Conservation (phyloP, 805 yeast species). For the Barnettozyma vustinii region DNA sequence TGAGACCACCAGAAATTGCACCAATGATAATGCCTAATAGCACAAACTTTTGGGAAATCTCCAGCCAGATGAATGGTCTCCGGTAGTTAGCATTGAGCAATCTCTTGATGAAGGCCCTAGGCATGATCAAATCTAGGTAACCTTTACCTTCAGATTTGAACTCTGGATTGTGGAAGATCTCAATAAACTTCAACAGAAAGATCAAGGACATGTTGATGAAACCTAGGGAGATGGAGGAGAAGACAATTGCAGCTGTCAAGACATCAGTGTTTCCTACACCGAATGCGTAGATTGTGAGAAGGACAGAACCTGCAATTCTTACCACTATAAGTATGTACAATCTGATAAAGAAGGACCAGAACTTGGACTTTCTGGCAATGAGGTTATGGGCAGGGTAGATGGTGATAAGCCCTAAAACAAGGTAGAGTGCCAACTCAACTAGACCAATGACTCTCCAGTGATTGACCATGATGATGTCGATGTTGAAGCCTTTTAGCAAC, state of each 20-base stretch:
- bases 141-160: neutral
- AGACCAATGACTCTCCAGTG: slow-evolving; percentile 3
- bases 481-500: no score
- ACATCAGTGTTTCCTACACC: neutral
- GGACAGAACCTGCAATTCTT: slow-evolving; percentile 1
- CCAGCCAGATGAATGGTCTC: slow-evolving; percentile 2
- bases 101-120: neutral
- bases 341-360: slow-evolving; percentile 4
- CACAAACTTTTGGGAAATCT: slow-evolving; percentile 2
- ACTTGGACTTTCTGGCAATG: neutral
- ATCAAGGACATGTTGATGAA: slow-evolving; percentile 4
- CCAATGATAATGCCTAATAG: slow-evolving; percentile 3
- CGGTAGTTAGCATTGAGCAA: neutral
- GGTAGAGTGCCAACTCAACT: slow-evolving; percentile 1
- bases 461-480: neutral
- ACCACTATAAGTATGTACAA: neutral
- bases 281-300: neutral
- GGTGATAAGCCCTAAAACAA: neutral
- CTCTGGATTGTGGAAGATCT: slow-evolving; percentile 7
- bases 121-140: slow-evolving; percentile 1
- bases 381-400: neutral
- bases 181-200: slow-evolving; percentile 1
- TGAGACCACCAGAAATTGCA: slow-evolving; percentile 1
- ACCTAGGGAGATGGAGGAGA: slow-evolving; percentile 4
- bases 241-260: slow-evolving; percentile 1